Base-by-base conservation (phyloP, 192 early-diverging fungal genomes). In the Glomus cerebriforme region DNA sequence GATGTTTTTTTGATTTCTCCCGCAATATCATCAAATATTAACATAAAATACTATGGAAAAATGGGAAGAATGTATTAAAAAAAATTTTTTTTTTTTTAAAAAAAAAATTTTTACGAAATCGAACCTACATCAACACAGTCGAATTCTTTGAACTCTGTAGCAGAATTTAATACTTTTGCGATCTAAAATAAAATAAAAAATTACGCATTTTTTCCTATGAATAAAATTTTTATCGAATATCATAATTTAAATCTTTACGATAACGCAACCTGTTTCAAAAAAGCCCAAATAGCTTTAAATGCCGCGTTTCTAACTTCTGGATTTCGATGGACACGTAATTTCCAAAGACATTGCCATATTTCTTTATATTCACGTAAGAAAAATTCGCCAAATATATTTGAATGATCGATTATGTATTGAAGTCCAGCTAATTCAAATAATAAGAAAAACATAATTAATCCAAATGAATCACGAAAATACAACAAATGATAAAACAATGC, bases 31-130 rank as follows among this genome's bases (percentile, higher is more conserved):
- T 81, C 80, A 64, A 90, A 88, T 26, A 79, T 81, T 27, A 79
- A 47, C 17, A 91, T 83, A 75, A 90, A 90, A 66, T 86, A 88
- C 85, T 88, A 84, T 47, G n/a, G n/a, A n/a, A n/a, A 2, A 9
- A 17, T 22, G 32, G 58, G 31, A 32, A 59, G 32, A n/a, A 24
- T 17, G 35, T n/a, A 19, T 68, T 59, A 34, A 54, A 54, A 54
- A 19, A 54, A 7, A 17, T 22, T 17, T 17, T 17, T 17, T 49
- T 17, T 17, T 49, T 49, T 49, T 49, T 45, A 10, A 45, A 45
- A 54, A 54, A 54, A 54, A 19, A 54, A 19, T 3, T 17, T 54
- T 19, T 54, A 54, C 4, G 19, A 10, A 22, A 63, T 79, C 60
- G 54, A 71, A 35, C 24, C 65, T 79, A 27, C 77, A 63, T 75